Evolutionary conservation across 208 protist genomes (phyloP).

Genomic region (Vickermania spadyakhi): DNA sequence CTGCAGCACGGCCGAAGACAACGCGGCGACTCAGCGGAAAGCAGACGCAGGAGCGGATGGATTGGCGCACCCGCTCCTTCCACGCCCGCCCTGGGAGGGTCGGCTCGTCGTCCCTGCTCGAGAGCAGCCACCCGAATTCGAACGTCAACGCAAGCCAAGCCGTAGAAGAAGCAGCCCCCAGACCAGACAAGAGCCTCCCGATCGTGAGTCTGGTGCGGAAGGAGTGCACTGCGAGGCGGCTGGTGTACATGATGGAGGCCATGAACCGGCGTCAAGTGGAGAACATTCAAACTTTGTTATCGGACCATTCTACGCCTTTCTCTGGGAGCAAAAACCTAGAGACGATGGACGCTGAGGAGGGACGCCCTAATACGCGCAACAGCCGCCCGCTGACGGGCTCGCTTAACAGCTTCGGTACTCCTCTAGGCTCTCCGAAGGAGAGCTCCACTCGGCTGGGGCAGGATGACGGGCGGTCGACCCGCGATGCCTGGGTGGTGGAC

Average conservation of each 20-base stretch:
- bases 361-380: background rate
- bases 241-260: conserved; percentile 16
- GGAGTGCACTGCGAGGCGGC: conserved; percentile 9
- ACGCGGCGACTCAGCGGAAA: no score
- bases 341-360: background rate
- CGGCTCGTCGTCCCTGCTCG: no score
- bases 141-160: no score
- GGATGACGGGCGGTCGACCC: background rate
- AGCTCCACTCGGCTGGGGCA: background rate
- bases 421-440: background rate
- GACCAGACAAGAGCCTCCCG: no score
- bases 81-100: no score
- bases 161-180: no score
- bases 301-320: background rate
- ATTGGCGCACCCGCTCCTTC: no score
- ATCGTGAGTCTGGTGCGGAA: conserved; percentile 1
- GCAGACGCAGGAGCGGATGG: no score
- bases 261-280: conserved; percentile 18
- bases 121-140: no score
- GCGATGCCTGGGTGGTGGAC: background rate
- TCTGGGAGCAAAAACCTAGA: background rate
- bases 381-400: background rate
- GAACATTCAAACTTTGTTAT: background rate
- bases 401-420: background rate
- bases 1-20: no score